phyloP scores from a whole-genome alignment of 2,329 filamentous ascomycete genomes.

The Fusarium goolgardi region DNA sequence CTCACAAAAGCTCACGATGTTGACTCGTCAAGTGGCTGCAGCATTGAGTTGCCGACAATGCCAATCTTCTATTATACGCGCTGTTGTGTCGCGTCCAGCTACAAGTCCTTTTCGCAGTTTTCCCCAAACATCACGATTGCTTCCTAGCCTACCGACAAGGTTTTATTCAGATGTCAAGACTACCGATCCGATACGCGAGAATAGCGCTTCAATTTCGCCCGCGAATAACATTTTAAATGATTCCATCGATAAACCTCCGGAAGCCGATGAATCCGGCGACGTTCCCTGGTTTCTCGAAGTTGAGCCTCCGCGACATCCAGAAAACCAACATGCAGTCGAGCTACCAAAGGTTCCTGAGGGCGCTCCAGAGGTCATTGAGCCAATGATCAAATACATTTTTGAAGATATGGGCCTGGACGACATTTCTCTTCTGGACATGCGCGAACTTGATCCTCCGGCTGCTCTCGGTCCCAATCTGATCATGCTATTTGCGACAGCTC shows the following conservation, averaged over 20 bases:
- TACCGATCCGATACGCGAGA: conserved; percentile 28
- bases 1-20: conserved; percentile 41
- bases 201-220: conserved; percentile 15
- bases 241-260: conserved; percentile 38
- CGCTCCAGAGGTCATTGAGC: conserved; percentile 76
- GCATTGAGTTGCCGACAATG: conserved; percentile 50
- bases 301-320: conserved; percentile 66
- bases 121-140: conserved; percentile 33
- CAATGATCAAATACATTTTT: conserved; percentile 81
- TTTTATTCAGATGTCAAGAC: conserved; percentile 40
- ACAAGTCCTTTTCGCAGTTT: conserved; percentile 41
- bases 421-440: conserved; percentile 83
- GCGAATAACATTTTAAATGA: conserved; percentile 29
- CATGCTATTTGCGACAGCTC: conserved; percentile 92
- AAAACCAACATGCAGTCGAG: conserved; percentile 59
- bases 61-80: conserved; percentile 48
- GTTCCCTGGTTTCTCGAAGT: conserved; percentile 90
- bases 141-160: conserved; percentile 36
- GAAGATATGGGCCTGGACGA: conserved; percentile 89
- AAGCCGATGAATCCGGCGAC: conserved; percentile 49
- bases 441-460: conserved; percentile 84
- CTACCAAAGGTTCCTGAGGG: conserved; percentile 71
- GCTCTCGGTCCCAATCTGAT: conserved; percentile 89
- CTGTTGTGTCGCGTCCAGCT: conserved; percentile 44
- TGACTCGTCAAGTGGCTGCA: conserved; percentile 48